Evolutionary conservation across 257 asterid species (phyloP).

Genomic region (Ehretia macrophylla): DNA sequence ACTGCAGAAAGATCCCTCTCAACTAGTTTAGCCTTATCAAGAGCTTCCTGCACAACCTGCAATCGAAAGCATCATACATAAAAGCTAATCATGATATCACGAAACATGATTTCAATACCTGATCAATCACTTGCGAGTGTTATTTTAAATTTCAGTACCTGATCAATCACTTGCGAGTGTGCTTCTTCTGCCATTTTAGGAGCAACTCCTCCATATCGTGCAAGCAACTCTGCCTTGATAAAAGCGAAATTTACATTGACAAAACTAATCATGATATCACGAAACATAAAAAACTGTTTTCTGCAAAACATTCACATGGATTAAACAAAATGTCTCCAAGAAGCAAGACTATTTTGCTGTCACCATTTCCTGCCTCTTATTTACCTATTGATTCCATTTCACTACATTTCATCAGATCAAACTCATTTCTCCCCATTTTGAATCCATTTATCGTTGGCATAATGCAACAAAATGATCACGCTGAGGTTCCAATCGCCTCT

Average conservation of each 20-base stretch:
- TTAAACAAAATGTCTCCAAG: background rate
- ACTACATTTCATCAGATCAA: too few species aligned
- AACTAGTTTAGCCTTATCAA: slow-evolving; percentile 67
- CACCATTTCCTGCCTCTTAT: too few species aligned
- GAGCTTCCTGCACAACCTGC: slow-evolving; percentile 97
- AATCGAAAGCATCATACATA: slow-evolving; percentile 6
- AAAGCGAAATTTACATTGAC: slow-evolving; percentile 18
- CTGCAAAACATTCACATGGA: background rate
- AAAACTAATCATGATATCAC: background rate
- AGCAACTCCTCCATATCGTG: slow-evolving; percentile 89
- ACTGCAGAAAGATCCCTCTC: slow-evolving; percentile 94
- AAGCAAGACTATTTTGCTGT: too few species aligned
- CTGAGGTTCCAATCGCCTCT: too few species aligned
- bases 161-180: slow-evolving; percentile 79
- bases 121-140: background rate
- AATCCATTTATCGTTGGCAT: too few species aligned
- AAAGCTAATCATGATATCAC: too few species aligned
- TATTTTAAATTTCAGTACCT: slow-evolving; percentile 33
- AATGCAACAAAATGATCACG: too few species aligned
- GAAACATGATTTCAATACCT: background rate
- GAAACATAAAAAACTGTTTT: background rate
- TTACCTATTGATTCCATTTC: too few species aligned
- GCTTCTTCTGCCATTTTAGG: slow-evolving; percentile 99
- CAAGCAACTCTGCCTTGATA: slow-evolving; percentile 87
- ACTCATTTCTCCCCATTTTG: too few species aligned